Base-by-base conservation (phyloP, 108 stramenopile genomes). In the Poteriospumella lacustris region DNA sequence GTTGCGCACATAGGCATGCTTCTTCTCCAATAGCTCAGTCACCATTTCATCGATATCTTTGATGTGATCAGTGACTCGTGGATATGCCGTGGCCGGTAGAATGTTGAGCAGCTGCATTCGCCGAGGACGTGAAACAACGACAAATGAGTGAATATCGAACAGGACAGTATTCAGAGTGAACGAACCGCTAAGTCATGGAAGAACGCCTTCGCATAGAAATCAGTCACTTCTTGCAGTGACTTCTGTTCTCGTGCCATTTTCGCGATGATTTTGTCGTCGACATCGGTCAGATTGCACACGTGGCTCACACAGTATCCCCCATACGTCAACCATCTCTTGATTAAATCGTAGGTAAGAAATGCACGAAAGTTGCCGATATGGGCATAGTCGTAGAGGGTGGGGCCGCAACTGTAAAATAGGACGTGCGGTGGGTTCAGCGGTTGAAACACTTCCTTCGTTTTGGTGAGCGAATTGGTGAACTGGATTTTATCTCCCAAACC, bases 211-310 rank as follows among this genome's bases (percentile, higher is more conserved):
- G 60, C 15, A 64, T 64, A 64, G 9, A 34, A 34, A 26, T 64
- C 60, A 34, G 60, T 64, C 5, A 64, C 36, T 3, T 64, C 60
- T 64, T 33, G 28, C 31, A 64, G 5, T 12, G 60, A 64, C 24
- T 64, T 64, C 28, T 24, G 9, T 64, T 64, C 60, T 31, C 33
- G 33, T 31, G 3, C 12, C 60, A 64, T 64, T 64, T 24, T 3
- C 9, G 36, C 12, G 79, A 99, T 96, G 62, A 97, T 99, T 83
- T 99, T 99, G 83, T 99, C 98, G 78, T 99, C 98, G 31, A 99
- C 90, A 85, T 99, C 96, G 12, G 97, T 98, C 56, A 95, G 87
- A 64, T 64, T 64, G 24, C 60, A 64, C 9, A 64, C 24, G 31
- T 64, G 60, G 36, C 36, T 5, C 3, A 64, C 60, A 64, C 36